Evolutionary conservation across 768 basidiomycete species (phyloP).

Genomic region (Kwoniella botswanensis): DNA sequence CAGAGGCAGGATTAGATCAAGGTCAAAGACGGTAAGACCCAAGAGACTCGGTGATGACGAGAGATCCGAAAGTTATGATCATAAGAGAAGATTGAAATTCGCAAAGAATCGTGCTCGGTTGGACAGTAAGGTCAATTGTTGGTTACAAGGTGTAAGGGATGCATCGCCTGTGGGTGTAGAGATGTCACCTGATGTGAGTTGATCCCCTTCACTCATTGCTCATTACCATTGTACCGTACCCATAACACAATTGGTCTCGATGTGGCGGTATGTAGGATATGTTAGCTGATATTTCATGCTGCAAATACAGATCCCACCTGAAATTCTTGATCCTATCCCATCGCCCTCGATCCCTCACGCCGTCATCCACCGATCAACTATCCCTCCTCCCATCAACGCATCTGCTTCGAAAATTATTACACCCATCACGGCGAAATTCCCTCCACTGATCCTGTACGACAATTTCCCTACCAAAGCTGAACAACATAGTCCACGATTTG

Average conservation of each 20-base stretch:
- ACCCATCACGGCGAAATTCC: background rate
- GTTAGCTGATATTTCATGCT: background rate
- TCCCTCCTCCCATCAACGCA: background rate
- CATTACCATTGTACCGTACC: background rate
- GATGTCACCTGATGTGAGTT: background rate
- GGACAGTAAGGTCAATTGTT: background rate
- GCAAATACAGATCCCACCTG: background rate
- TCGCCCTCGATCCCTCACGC: background rate
- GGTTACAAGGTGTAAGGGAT: slow-evolving; percentile 1
- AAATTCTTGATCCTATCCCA: background rate
- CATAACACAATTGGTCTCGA: background rate
- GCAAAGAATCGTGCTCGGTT: background rate
- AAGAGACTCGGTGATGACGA: background rate
- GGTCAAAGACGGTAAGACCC: background rate
- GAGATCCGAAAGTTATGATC: background rate
- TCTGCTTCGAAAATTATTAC: background rate
- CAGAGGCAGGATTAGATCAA: background rate
- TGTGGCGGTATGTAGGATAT: background rate
- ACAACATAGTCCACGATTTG: background rate
- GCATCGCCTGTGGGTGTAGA: background rate
- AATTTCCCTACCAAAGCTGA: background rate
- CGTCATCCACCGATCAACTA: background rate
- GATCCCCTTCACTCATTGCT: background rate
- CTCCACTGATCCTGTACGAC: background rate
- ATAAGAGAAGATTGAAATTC: background rate